These are phyloP conservation scores for Torulaspora indica DNA, from an alignment of 805 yeast species.

Conservation along the genomic window DNA sequence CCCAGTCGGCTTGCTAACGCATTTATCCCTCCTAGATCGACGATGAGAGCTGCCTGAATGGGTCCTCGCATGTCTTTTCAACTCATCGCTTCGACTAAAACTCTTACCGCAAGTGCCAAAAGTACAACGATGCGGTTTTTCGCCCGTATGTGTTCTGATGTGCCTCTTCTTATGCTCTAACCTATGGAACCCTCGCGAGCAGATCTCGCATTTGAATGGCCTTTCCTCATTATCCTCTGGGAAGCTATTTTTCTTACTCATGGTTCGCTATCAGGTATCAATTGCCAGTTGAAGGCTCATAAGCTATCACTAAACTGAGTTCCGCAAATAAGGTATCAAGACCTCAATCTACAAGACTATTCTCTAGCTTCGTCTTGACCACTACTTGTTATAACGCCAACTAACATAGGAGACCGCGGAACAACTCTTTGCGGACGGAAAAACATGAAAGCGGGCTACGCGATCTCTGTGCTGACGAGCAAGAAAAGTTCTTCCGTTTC, in stretches of 20 bases:
- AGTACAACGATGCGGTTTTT: slow-evolving; percentile 79
- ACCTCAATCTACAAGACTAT: too few relatives aligned
- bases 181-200: slow-evolving; percentile 82
- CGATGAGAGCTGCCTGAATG: slow-evolving; percentile 57
- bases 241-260: slow-evolving; percentile 9
- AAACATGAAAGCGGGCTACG: slow-evolving; percentile 1
- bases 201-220: slow-evolving; percentile 80
- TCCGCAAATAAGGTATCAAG: too few relatives aligned
- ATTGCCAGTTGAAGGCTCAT: too few relatives aligned
- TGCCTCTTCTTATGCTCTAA: slow-evolving; percentile 88
- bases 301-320: too few relatives aligned
- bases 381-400: not conserved
- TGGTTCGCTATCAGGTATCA: not conserved
- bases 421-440: slow-evolving; percentile 2
- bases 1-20: slow-evolving; percentile 9
- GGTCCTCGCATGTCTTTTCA: slow-evolving; percentile 77
- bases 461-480: slow-evolving; percentile 1
- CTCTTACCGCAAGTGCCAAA: slow-evolving; percentile 77
- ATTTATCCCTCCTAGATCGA: slow-evolving; percentile 36
- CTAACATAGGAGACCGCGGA: not conserved
- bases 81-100: slow-evolving; percentile 76
- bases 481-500: slow-evolving; percentile 7
- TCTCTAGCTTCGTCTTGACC: not conserved
- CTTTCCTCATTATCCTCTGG: slow-evolving; percentile 37
- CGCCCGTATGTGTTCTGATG: slow-evolving; percentile 88